Percentiles rank a stretch among this genome's conserved stretches.
Conservation (phyloP, 371 early-diverging fungal species). For the Rhizopus microsporus region DNA sequence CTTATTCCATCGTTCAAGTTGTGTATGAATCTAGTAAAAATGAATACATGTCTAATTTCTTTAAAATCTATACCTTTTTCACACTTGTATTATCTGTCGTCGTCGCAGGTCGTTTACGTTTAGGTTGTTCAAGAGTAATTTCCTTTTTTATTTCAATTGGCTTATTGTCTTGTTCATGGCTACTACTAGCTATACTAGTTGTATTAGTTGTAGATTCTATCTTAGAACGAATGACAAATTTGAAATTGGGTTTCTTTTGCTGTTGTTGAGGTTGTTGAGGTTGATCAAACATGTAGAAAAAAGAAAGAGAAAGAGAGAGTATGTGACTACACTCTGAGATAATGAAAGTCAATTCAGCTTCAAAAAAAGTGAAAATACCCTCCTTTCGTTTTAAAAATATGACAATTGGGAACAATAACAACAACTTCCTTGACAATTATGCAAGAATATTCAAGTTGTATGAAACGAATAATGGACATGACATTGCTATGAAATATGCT, state of each 20-base stretch:
- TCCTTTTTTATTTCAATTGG: not conserved
- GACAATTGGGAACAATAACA: not conserved
- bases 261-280: conserved; percentile 11
- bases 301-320: not conserved
- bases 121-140: conserved; percentile 25
- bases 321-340: no score
- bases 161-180: not conserved
- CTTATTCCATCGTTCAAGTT: conserved; percentile 35
- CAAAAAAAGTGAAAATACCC: no score
- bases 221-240: conserved; percentile 47
- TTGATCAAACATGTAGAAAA: conserved; percentile 4
- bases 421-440: not conserved
- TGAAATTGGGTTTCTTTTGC: conserved; percentile 42
- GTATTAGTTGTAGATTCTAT: conserved; percentile 13
- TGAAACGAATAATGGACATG: not conserved
- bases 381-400: no score
- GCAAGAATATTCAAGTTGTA: not conserved
- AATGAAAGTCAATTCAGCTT: no score
- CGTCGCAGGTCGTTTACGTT: conserved; percentile 43
- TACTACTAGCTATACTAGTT: not conserved
- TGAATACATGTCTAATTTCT: not conserved
- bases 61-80: conserved; percentile 32
- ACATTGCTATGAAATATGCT: not conserved
- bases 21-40: conserved; percentile 46
- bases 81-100: conserved; percentile 24